Conservation (phyloP, 2,329 filamentous ascomycete species). For the Colletotrichum siamense region DNA sequence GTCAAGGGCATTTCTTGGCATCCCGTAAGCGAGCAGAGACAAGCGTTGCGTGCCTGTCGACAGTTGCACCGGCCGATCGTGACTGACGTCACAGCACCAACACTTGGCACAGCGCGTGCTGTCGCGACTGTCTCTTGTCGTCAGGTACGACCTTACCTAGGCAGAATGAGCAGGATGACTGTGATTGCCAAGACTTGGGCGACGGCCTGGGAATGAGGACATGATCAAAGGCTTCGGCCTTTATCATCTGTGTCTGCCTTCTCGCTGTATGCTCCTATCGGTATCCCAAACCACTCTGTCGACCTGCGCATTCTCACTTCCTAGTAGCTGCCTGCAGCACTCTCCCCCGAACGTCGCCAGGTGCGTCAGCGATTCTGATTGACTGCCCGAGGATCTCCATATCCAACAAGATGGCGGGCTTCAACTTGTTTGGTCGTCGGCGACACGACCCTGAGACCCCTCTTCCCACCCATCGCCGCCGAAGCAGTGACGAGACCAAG, state of each 20-base stretch:
- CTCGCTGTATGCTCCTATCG: background rate
- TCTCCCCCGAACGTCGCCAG: too few relatives aligned
- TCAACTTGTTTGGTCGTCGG: constrained; percentile 2
- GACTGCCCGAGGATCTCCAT: background rate
- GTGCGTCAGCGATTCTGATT: background rate
- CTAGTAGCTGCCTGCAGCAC: background rate
- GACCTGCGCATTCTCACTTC: background rate
- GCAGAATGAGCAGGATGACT: background rate
- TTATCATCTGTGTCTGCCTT: background rate
- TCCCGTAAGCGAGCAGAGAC: background rate
- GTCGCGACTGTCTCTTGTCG: background rate
- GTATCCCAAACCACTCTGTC: background rate
- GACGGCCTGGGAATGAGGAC: background rate
- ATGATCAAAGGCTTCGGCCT: background rate
- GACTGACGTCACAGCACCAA: constrained; percentile 1
- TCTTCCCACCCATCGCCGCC: background rate
- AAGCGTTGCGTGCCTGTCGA: background rate
- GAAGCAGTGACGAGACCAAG: constrained; percentile 6
- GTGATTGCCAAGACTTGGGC: background rate
- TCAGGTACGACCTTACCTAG: background rate
- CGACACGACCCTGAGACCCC: background rate
- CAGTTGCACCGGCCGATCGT: background rate
- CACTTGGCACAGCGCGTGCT: background rate
- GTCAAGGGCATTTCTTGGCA: background rate
- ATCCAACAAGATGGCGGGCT: background rate